phyloP scores from a whole-genome alignment of 495 filamentous ascomycete genomes.

The Penicillium goetzii region DNA sequence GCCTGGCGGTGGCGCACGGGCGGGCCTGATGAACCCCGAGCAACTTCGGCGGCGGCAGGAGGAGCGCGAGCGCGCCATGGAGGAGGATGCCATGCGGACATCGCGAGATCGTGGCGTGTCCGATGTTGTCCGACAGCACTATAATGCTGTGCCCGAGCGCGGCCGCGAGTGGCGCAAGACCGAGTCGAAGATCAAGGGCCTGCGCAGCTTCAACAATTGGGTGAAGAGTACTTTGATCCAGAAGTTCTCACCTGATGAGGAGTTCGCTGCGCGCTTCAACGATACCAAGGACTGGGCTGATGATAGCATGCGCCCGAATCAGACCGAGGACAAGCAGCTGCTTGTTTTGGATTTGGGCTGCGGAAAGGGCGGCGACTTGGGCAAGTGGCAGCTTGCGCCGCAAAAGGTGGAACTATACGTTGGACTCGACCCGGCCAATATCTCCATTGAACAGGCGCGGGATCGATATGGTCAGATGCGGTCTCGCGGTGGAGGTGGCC shows the following conservation, averaged over 20 bases:
- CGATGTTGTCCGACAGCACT: conserved; percentile 88
- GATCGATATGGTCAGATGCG: conserved; percentile 80
- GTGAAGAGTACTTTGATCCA: conserved; percentile 95
- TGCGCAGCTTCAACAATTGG: conserved; percentile 98
- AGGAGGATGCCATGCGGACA: conserved; percentile 54
- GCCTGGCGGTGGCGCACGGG: conserved; percentile 79
- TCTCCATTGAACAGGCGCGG: conserved; percentile 85
- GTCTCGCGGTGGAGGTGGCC: conserved; percentile 55
- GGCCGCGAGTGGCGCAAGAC: conserved; percentile 94
- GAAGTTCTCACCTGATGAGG: conserved; percentile 89
- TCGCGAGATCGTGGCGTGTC: conserved; percentile 62
- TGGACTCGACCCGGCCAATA: conserved; percentile 87
- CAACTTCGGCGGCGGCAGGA: conserved; percentile 67
- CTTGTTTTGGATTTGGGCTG: conserved; percentile 92
- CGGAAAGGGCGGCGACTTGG: conserved; percentile 93
- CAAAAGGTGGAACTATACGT: conserved; percentile 87
- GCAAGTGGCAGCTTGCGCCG: conserved; percentile 92
- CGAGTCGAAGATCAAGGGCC: conserved; percentile 88
- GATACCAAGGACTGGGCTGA: conserved; percentile 55
- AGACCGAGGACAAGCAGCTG: conserved; percentile 54
- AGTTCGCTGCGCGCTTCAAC: conserved; percentile 51
- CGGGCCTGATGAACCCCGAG: conserved; percentile 70
- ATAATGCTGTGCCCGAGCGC: conserved; percentile 88
- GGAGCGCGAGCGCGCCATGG: conserved; percentile 64
- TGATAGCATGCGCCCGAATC: conserved; percentile 51